Base-by-base conservation (phyloP, 345 rosid genomes). In the Gossypium stocksii region DNA sequence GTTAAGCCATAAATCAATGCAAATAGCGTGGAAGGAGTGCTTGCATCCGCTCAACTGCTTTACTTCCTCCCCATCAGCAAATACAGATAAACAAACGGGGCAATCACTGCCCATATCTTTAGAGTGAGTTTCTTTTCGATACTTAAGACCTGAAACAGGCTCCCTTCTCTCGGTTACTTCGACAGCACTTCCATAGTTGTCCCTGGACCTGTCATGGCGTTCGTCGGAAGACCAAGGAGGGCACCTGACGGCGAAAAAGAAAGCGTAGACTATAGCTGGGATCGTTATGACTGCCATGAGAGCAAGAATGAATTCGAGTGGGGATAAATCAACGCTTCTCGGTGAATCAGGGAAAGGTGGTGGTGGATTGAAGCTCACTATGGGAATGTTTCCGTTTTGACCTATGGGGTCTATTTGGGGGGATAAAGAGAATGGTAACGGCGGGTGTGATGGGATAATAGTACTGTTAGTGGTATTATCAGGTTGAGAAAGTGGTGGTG, bases 11-110 rank as follows among this genome's bases (percentile, higher is more conserved):
- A 1, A 5, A 46, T 89, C 86, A 38, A 94, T 86, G 75, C 97
- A 94, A 13, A 70, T 2, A 64, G 83, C 85, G 51, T 91, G 98
- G 68, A 94, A 94, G 2, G 87, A 82, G 84, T 91, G 98, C 63
- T 84, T 86, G 76, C 97, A 94, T 25, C 54, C 82, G 71, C 83
- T 86, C 5, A 94, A 76, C 57, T 74, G 83, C 78, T 73, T 86
- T 57, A 91, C 80, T 2, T 86, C 89, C 58, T 88, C 87, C 0
- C 94, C 94, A 25, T 88, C 93, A 41, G 76, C 41, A 51, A 87
- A 85, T 22, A 58, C 83, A 16, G 88, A 85, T 52, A 90, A 76
- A 71, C 98, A 94, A 68, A 94, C 92, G 2, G 91, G 80, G 73
- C 98, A 94, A 66, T 90, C 93, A 27, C 67, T 83, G 10, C 93